Conservation (phyloP, 2,329 filamentous ascomycete genomes). For the Penicillium nordicum region DNA sequence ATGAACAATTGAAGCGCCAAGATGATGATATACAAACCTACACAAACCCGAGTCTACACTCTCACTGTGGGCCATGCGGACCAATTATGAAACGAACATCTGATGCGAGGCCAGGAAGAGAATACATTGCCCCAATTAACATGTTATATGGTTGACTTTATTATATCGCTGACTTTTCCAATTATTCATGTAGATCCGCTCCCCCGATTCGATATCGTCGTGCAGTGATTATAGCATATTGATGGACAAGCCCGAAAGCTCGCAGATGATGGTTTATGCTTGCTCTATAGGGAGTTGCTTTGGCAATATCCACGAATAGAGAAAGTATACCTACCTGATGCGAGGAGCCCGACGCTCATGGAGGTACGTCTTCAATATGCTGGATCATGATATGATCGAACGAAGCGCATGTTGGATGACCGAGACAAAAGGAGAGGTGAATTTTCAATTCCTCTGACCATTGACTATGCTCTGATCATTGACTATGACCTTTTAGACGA, state of each 20-base stretch:
- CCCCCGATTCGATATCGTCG: background rate
- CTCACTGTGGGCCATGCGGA: background rate
- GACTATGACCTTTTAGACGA: background rate
- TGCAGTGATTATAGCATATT: background rate
- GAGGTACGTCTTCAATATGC: too few relatives aligned
- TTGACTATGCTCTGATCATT: too few relatives aligned
- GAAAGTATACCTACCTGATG: background rate
- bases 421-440: background rate
- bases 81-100: background rate
- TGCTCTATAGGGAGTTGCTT: background rate
- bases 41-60: background rate
- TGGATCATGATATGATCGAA: background rate
- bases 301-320: background rate
- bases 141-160: background rate
- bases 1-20: background rate
- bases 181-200: background rate
- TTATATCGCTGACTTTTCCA: background rate
- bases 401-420: background rate
- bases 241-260: background rate
- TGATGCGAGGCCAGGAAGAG: background rate
- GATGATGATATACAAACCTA: background rate
- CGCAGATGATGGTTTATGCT: background rate
- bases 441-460: background rate
- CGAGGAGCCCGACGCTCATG: background rate
- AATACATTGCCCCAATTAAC: background rate